A percentile compares a stretch with the other conserved stretches of the same genome.
These are phyloP conservation scores for Botrytis squamosa DNA, from an alignment of 2,329 filamentous ascomycete species.

Conservation along the genomic window DNA sequence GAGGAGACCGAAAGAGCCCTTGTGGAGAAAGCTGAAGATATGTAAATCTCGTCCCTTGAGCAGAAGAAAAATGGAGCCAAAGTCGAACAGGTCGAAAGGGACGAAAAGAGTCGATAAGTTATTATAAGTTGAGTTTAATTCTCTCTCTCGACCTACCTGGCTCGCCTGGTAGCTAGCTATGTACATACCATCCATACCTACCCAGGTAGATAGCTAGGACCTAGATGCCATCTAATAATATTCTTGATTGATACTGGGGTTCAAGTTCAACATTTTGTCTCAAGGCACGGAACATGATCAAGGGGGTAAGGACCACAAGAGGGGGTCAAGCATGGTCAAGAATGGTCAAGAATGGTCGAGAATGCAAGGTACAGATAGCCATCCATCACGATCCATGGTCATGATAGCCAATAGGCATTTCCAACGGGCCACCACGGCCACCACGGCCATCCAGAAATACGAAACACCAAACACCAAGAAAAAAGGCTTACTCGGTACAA, in stretches of 20 bases:
- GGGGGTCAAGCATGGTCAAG: constrained; percentile 7
- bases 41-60: not conserved
- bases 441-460: not conserved
- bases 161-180: too few species aligned
- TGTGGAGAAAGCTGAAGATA: constrained; percentile 12
- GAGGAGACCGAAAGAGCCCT: not conserved
- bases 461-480: constrained; percentile 1
- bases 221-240: not conserved
- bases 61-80: not conserved
- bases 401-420: not conserved
- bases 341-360: constrained; percentile 15
- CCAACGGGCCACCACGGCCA: not conserved
- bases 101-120: not conserved
- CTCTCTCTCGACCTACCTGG: not conserved
- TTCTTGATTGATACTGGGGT: not conserved
- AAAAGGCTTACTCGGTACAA: not conserved
- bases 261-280: not conserved
- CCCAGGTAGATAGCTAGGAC: not conserved
- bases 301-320: too few species aligned
- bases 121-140: not conserved
- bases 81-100: not conserved
- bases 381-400: not conserved
- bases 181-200: too few species aligned
- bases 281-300: constrained; percentile 2
- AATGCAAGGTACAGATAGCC: constrained; percentile 18